phyloP scores from a whole-genome alignment of 306 rosid species.

The Cicer bijugum region DNA sequence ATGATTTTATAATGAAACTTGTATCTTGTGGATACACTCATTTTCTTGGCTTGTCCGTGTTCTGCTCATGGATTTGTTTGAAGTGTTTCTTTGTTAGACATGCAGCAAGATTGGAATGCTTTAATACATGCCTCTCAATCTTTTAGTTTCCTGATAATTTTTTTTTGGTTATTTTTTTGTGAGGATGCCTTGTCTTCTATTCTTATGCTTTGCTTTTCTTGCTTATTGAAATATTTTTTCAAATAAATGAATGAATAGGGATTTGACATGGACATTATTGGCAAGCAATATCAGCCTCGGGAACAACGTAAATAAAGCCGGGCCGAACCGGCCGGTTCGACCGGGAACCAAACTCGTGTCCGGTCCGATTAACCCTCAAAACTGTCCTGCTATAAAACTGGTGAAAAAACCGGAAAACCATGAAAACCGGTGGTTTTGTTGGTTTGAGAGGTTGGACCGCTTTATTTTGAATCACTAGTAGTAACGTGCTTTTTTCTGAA shows the following conservation, averaged over 20 bases:
- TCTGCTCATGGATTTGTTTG: background rate
- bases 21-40: slow-evolving; percentile 1
- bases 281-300: background rate
- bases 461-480: too few relatives aligned
- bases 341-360: too few relatives aligned
- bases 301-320: too few relatives aligned
- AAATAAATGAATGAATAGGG: background rate
- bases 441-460: too few relatives aligned
- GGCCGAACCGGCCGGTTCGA: too few relatives aligned
- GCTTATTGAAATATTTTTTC: background rate
- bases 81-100: slow-evolving; percentile 5
- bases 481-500: too few relatives aligned
- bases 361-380: too few relatives aligned
- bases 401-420: too few relatives aligned
- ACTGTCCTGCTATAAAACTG: too few relatives aligned
- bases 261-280: background rate
- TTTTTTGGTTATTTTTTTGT: background rate
- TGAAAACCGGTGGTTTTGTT: too few relatives aligned
- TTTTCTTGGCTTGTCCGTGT: slow-evolving; percentile 1
- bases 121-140: slow-evolving; percentile 20
- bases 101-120: slow-evolving; percentile 1
- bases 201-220: background rate
- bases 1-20: slow-evolving; percentile 13
- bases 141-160: slow-evolving; percentile 21
- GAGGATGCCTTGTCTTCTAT: slow-evolving; percentile 13